A percentile compares a stretch with the other conserved stretches of the same genome.
These are phyloP conservation scores for Plectranthus barbatus DNA, from an alignment of 257 asterid genomes.

Conservation along the genomic window DNA sequence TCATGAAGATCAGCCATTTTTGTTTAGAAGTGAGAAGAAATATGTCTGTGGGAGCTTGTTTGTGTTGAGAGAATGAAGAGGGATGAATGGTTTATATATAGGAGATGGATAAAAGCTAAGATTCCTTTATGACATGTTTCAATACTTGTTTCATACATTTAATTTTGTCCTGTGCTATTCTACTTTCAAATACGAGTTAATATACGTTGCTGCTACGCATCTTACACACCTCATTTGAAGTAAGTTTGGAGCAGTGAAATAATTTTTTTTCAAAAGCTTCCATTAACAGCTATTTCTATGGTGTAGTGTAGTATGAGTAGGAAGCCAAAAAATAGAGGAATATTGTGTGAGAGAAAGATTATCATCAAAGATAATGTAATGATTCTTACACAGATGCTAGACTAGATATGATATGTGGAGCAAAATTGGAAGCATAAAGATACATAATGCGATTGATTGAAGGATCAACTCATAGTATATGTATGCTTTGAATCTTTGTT, in stretches of 20 bases:
- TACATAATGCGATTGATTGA: not conserved
- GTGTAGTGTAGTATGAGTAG: not conserved
- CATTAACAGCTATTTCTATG: not conserved
- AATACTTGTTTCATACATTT: not conserved
- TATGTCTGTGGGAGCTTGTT: not conserved
- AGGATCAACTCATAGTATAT: not conserved
- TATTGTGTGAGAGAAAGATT: not conserved
- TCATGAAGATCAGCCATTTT: constrained; percentile 10
- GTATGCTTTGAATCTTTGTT: not conserved
- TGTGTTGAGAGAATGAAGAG: not conserved
- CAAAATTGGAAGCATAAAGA: not conserved
- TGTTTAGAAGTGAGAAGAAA: not conserved
- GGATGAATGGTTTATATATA: not conserved
- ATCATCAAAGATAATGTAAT: not conserved
- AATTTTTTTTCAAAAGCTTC: not conserved
- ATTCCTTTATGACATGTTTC: not conserved
- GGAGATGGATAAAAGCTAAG: not conserved
- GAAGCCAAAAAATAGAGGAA: not conserved
- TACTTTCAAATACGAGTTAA: too few relatives aligned
- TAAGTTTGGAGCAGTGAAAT: not conserved
- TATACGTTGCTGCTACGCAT: too few relatives aligned
- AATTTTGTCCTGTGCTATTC: too few relatives aligned
- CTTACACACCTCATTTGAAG: too few relatives aligned
- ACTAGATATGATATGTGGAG: not conserved
- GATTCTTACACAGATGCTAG: not conserved